These are phyloP conservation scores for Physcia stellaris DNA, from an alignment of 495 filamentous ascomycete species.

Conservation along the genomic window DNA sequence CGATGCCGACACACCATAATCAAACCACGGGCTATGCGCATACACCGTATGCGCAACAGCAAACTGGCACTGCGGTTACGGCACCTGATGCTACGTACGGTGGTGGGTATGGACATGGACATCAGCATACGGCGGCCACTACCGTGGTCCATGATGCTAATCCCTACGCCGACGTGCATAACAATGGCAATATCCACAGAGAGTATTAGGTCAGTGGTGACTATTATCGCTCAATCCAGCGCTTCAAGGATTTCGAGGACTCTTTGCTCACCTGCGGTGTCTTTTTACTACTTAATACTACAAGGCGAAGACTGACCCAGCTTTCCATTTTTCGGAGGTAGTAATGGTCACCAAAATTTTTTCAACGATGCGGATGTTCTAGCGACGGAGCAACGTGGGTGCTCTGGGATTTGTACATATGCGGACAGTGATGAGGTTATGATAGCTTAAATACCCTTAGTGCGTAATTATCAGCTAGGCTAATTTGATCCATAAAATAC, in stretches of 20 bases:
- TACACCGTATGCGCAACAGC: no score
- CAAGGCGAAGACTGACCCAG: neutral
- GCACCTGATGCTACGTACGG: no score
- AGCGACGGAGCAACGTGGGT: no score
- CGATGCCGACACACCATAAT: constrained; percentile 3
- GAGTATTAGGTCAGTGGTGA: no score
- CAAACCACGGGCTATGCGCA: neutral
- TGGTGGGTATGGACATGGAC: no score
- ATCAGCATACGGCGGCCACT: neutral
- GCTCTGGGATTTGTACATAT: no score
- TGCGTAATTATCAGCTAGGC: no score
- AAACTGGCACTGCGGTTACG: no score
- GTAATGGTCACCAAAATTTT: neutral
- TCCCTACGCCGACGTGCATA: constrained; percentile 1
- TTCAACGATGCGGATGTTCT: neutral
- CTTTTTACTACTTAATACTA: neutral
- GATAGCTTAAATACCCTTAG: no score
- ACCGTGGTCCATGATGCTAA: constrained; percentile 1
- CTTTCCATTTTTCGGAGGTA: neutral
- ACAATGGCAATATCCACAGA: neutral
- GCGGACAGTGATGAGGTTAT: no score
- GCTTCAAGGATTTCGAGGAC: neutral
- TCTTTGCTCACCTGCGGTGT: neutral
- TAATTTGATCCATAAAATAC: no score
- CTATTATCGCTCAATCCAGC: neutral